phyloP scores from a whole-genome alignment of 352 stramenopile genomes.

The Phytopythium delawarense region DNA sequence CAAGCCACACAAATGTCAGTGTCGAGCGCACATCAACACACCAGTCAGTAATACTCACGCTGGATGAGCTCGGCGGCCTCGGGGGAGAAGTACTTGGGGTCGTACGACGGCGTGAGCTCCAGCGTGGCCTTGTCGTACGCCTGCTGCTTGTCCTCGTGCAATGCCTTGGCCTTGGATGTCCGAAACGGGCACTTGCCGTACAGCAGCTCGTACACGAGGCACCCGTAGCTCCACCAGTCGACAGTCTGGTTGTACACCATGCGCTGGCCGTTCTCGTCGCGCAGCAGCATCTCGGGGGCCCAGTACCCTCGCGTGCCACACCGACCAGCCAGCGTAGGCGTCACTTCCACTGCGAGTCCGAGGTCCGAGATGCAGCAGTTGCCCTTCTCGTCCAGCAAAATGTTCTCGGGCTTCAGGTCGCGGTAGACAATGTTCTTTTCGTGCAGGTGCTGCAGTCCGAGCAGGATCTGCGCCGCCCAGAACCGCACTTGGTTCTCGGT shows the following conservation, averaged over 20 bases:
- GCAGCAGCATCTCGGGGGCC: conserved; percentile 95
- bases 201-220: conserved; percentile 96
- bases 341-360: conserved; percentile 94
- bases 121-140: conserved; percentile 81
- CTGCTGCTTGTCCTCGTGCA: conserved; percentile 89
- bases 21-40: not conserved
- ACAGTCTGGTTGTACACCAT: conserved; percentile 93
- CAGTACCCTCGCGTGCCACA: conserved; percentile 89
- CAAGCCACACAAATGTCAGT: conserved; percentile 6
- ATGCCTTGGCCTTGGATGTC: conserved; percentile 91
- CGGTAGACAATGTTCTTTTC: conserved; percentile 90
- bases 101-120: conserved; percentile 71
- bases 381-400: conserved; percentile 91
- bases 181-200: conserved; percentile 96
- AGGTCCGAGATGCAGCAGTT: conserved; percentile 96
- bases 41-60: conserved; percentile 33
- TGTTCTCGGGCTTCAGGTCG: conserved; percentile 90
- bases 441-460: conserved; percentile 82
- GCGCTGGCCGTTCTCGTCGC: conserved; percentile 88
- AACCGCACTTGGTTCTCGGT: conserved; percentile 74
- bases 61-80: conserved; percentile 75
- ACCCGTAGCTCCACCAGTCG: conserved; percentile 98
- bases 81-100: conserved; percentile 77
- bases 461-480: conserved; percentile 75
- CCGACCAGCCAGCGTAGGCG: conserved; percentile 69